Evolutionary conservation across 2,329 filamentous ascomycete genomes (phyloP).

Genomic region (Penicillium sp.): DNA sequence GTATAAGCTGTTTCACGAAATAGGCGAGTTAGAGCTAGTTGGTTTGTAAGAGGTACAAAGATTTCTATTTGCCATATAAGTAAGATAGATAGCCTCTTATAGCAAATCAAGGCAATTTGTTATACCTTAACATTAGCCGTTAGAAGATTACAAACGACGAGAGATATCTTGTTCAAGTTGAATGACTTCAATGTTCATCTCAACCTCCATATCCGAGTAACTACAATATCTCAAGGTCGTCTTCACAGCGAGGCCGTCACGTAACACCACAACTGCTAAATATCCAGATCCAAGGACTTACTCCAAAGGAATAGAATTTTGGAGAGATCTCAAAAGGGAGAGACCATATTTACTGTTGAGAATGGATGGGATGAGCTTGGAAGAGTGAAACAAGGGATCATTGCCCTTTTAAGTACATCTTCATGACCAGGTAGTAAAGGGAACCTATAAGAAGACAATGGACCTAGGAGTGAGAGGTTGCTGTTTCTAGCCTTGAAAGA

Average conservation of each 20-base stretch:
- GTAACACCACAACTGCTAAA: slow-evolving; percentile 15
- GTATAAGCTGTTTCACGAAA: slow-evolving; percentile 26
- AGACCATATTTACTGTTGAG: too few relatives aligned
- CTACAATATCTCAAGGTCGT: slow-evolving; percentile 14
- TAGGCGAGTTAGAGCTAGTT: slow-evolving; percentile 23
- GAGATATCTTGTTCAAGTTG: slow-evolving; percentile 19
- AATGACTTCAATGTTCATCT: slow-evolving; percentile 16
- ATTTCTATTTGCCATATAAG: slow-evolving; percentile 28
- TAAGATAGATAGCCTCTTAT: slow-evolving; percentile 18
- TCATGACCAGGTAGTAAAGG: too few relatives aligned
- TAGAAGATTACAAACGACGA: slow-evolving; percentile 11
- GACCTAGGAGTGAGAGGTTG: background rate
- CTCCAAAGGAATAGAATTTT: slow-evolving; percentile 5
- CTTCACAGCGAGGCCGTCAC: slow-evolving; percentile 14
- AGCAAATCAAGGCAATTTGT: slow-evolving; percentile 20
- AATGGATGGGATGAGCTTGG: too few relatives aligned
- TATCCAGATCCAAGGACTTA: slow-evolving; percentile 14
- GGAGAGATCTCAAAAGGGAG: slow-evolving; percentile 9
- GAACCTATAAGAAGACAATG: background rate
- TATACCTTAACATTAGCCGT: slow-evolving; percentile 16
- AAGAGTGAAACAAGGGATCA: too few relatives aligned
- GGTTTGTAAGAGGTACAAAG: slow-evolving; percentile 22
- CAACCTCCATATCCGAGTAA: slow-evolving; percentile 13
- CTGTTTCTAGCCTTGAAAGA: background rate
- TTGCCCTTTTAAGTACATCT: too few relatives aligned